Conservation (phyloP, 2,329 filamentous ascomycete species). For the Talaromyces sp. region DNA sequence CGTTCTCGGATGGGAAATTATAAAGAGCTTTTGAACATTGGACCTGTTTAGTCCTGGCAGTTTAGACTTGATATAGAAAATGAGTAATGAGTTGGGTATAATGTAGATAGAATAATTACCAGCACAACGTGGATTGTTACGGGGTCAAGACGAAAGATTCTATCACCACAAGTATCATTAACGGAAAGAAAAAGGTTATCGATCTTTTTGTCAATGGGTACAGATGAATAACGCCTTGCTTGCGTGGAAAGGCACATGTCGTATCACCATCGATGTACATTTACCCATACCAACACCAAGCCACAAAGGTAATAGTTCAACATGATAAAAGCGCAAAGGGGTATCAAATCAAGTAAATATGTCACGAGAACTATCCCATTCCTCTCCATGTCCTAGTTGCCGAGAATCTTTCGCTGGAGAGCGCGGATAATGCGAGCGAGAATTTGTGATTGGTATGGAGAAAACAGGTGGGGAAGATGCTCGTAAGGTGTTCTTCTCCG, state of each 20-base stretch:
- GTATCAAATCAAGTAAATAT: constrained; percentile 16
- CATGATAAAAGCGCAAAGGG: constrained; percentile 13
- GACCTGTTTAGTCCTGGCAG: constrained; percentile 16
- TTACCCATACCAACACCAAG: not conserved
- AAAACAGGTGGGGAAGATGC: constrained; percentile 30
- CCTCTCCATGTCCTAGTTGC: constrained; percentile 23
- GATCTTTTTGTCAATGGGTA: not conserved
- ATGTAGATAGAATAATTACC: constrained; percentile 7
- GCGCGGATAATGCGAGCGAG: not conserved
- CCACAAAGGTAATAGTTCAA: not conserved
- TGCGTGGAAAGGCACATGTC: not conserved
- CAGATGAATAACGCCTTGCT: not conserved
- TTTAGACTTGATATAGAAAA: constrained; percentile 3
- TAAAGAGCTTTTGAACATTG: not conserved
- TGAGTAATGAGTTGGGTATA: not conserved
- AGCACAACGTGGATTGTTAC: not conserved
- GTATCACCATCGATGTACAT: not conserved
- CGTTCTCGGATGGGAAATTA: constrained; percentile 69
- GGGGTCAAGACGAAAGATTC: not conserved
- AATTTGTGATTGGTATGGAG: not conserved
- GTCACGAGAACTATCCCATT: constrained; percentile 35
- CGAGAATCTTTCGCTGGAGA: not conserved
- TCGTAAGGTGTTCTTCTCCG: constrained; percentile 24
- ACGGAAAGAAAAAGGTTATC: not conserved
- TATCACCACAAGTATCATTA: not conserved